Evolutionary conservation across 139 green algal genomes (phyloP).

Genomic region (Haematococcus sp.): DNA sequence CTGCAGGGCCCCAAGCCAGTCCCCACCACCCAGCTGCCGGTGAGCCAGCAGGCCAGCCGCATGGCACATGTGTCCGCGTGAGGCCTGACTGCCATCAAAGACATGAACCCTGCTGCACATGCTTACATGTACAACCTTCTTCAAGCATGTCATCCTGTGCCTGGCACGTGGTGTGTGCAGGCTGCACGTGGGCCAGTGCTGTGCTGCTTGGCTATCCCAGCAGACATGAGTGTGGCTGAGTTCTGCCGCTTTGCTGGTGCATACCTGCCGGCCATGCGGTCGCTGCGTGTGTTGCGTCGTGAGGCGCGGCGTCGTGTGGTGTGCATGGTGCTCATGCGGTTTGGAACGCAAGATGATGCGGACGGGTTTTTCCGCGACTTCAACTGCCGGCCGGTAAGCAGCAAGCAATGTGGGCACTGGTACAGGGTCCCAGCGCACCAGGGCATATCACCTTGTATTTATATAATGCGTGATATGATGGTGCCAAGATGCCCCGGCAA

Average conservation of each 20-base stretch:
- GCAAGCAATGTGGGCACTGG: no score
- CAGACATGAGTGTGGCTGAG: constrained; percentile 85
- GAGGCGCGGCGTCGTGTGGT: constrained; percentile 43
- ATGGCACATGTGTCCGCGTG: neutral
- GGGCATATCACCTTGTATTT: no score
- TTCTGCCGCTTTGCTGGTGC: constrained; percentile 75
- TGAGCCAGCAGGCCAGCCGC: neutral
- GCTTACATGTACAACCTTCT: no score
- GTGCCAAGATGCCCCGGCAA: no score
- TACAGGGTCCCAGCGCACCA: no score
- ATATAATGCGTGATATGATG: no score
- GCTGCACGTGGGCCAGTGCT: constrained; percentile 38
- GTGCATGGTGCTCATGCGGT: constrained; percentile 89
- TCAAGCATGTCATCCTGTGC: no score
- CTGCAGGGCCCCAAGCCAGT: no score
- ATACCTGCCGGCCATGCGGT: constrained; percentile 27
- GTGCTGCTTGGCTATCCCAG: constrained; percentile 83
- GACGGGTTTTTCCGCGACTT: constrained; percentile 78
- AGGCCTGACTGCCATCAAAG: no score
- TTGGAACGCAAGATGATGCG: constrained; percentile 61
- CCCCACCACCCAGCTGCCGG: neutral
- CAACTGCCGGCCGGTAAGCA: constrained; percentile 53
- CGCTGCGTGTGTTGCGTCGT: constrained; percentile 79
- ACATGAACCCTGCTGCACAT: no score
- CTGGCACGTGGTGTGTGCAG: no score